Conservation (phyloP, 106 monocot species). For the Dendrobium officinale region DNA sequence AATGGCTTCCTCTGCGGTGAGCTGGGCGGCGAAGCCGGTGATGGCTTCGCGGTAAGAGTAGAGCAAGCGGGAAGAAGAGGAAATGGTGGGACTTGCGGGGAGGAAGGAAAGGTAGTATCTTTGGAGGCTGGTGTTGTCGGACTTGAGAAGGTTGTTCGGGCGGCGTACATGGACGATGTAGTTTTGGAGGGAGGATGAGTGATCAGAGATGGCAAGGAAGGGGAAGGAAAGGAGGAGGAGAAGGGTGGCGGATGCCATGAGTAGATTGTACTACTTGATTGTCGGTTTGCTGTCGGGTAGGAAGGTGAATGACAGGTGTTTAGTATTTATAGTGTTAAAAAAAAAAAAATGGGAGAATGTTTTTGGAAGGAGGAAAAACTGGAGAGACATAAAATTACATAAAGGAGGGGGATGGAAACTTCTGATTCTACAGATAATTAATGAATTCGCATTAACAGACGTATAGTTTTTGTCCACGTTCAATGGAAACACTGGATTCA, state of each 20-base stretch:
- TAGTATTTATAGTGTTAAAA: neutral
- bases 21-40: slow-evolving; percentile 24
- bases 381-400: neutral
- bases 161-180: slow-evolving; percentile 15
- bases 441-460: neutral
- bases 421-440: neutral
- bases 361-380: neutral
- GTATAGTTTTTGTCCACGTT: neutral
- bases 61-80: slow-evolving; percentile 4
- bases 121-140: slow-evolving; percentile 8
- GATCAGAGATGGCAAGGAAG: neutral
- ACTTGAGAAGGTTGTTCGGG: neutral
- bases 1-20: slow-evolving; percentile 13
- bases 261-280: too few species aligned
- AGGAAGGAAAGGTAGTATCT: slow-evolving; percentile 22
- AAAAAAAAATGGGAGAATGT: neutral
- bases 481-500: neutral
- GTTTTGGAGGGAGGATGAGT: neutral
- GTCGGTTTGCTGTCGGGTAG: too few species aligned
- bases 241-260: neutral
- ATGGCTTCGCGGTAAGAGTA: slow-evolving; percentile 20
- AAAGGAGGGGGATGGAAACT: neutral
- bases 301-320: neutral
- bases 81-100: neutral
- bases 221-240: neutral